Evolutionary conservation across 768 basidiomycete species (phyloP), one percentile per base, ranked within the genome.

Genomic region (Lactarius evosmus): DNA sequence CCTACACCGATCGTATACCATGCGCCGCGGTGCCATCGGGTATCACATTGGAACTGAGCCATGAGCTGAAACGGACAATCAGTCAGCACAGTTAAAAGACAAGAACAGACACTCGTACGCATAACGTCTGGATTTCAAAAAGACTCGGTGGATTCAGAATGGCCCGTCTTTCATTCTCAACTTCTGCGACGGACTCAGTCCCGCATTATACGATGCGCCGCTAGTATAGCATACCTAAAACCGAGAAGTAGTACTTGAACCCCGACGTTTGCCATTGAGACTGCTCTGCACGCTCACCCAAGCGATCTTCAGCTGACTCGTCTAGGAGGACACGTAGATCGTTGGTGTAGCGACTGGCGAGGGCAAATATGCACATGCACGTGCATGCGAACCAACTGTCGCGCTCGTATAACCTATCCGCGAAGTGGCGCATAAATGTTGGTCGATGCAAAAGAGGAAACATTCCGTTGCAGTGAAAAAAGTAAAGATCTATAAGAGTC

Each of bases 401-500:
- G 7, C 78, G 72, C 62, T 89, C 76, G 67, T 89, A 81, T 29
- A 87, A 70, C 8, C 77, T 77, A 2, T 83, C 79, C 34, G 70
- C 75, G 77, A 85, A 86, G 52, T 87, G 83, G 17, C 79, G 78
- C 40, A 84, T 77, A 69, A 95, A 93, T 0, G 86, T 85, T 6
- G 84, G 84, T 25, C 80, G 81, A 70, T 93, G 90, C 32, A 95
- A 76, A 22, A 94, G 74, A 8, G 91, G 90, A 60, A 85, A 78
- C 38, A 83, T 77, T 32, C 72, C 69, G 69, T 93, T 89, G 56
- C 80, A 73, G 63, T 85, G 78, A 2, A 74, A 67, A 69, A 96
- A 96, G 72, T 85, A 94, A 32, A 87, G 76, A 41, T 83, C 75
- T 67, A 95, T 83, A 33, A 97, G 78, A 19, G 68, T 71, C 32